Evolutionary conservation across 176 grass and related monocot species (phyloP).

Genomic region (Carex kokanica): DNA sequence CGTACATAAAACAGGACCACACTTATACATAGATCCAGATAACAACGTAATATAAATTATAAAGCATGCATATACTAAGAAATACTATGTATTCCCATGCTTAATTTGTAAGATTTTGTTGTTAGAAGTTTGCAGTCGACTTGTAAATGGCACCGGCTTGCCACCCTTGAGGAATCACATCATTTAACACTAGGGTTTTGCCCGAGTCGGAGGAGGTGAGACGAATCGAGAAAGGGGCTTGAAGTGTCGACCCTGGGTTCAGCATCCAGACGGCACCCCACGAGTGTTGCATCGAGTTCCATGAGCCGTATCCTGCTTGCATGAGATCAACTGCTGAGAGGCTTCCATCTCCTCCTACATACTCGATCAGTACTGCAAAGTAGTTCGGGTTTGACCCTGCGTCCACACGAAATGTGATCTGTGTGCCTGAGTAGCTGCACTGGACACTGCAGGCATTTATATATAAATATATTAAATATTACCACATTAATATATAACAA

Average conservation of each 20-base stretch:
- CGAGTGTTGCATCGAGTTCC: constrained; percentile 23
- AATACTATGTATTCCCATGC: not conserved
- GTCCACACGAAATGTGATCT: constrained; percentile 52
- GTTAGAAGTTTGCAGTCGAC: constrained; percentile 15
- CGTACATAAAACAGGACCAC: not conserved
- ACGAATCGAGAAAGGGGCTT: constrained; percentile 19
- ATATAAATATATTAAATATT: no score
- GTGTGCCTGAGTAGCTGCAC: constrained; percentile 40
- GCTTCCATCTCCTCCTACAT: constrained; percentile 47
- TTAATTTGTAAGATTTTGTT: not conserved
- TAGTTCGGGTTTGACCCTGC: constrained; percentile 47
- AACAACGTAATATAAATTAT: not conserved
- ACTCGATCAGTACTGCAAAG: constrained; percentile 44
- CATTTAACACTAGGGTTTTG: not conserved
- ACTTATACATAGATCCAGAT: not conserved
- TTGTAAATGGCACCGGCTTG: constrained; percentile 18
- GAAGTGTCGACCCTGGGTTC: constrained; percentile 7
- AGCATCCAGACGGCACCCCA: constrained; percentile 24
- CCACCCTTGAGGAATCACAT: constrained; percentile 15
- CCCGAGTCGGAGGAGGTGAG: constrained; percentile 10
- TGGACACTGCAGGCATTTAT: constrained; percentile 23
- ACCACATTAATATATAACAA: no score
- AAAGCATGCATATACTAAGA: not conserved
- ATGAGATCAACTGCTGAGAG: constrained; percentile 43
- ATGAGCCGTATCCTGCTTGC: constrained; percentile 28